phyloP scores from a whole-genome alignment of 106 monocot species.

The Acanthochlamys bracteata region DNA sequence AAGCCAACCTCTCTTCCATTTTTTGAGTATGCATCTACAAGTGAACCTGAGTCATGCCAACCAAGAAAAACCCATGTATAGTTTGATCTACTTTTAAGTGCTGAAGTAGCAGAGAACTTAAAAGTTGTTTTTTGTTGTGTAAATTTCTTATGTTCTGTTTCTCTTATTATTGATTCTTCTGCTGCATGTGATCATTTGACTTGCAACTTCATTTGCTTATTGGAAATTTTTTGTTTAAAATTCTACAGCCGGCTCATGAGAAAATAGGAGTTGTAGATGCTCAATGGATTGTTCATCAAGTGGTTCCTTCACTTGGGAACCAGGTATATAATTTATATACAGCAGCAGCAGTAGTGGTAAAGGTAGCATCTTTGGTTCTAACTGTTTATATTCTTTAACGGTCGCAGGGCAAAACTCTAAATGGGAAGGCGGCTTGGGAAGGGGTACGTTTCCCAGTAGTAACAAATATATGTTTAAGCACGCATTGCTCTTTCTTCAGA shows the following conservation, averaged over 20 bases:
- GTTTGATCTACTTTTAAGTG: no score
- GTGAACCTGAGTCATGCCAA: no score
- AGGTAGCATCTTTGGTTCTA: neutral
- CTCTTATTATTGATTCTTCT: neutral
- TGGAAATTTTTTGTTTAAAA: neutral
- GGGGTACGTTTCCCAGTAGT: constrained; percentile 8
- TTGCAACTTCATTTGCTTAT: neutral
- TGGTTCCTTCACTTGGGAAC: constrained; percentile 21
- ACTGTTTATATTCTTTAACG: neutral
- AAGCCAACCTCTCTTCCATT: neutral
- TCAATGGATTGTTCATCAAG: constrained; percentile 13
- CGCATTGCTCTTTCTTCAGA: neutral
- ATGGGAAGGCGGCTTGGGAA: constrained; percentile 15
- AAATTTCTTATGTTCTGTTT: neutral
- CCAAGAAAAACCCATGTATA: no score
- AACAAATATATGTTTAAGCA: no score
- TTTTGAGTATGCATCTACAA: neutral
- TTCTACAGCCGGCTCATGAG: constrained; percentile 10
- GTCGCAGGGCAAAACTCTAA: constrained; percentile 13
- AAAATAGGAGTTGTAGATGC: constrained; percentile 11
- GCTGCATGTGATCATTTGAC: neutral
- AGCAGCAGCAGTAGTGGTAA: no score
- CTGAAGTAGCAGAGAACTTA: no score
- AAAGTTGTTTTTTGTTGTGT: no score
- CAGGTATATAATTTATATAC: constrained; percentile 10